These are phyloP conservation scores for Diacronema lutheri DNA, from an alignment of 78 protist species.

Conservation along the genomic window DNA sequence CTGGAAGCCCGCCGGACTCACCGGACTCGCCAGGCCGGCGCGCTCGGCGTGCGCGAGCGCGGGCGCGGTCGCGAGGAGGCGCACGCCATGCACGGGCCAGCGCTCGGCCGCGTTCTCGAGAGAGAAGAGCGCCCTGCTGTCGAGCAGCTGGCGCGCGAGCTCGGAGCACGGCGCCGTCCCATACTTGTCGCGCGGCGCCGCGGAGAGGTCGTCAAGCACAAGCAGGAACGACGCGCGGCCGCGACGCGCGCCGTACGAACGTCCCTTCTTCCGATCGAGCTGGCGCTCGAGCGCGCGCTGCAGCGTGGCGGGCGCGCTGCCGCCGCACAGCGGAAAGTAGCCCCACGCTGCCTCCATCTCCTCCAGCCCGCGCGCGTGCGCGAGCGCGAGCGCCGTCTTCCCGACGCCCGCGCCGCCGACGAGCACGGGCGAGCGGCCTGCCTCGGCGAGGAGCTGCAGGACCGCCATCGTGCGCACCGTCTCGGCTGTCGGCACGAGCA, in stretches of 20 bases:
- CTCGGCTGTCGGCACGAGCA: slow-evolving; percentile 83
- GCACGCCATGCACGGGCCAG: slow-evolving; percentile 48
- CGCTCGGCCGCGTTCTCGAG: slow-evolving; percentile 78
- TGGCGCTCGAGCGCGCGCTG: slow-evolving; percentile 60
- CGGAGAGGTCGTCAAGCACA: slow-evolving; percentile 81
- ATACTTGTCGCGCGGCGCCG: slow-evolving; percentile 83
- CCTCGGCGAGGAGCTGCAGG: neutral
- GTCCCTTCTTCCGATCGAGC: slow-evolving; percentile 73
- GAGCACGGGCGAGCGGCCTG: slow-evolving; percentile 41
- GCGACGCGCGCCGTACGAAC: slow-evolving; percentile 74
- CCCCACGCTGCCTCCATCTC: slow-evolving; percentile 23
- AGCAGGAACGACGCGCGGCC: slow-evolving; percentile 39
- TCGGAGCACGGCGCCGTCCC: slow-evolving; percentile 79
- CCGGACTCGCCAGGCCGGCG: too few relatives aligned
- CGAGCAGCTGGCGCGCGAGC: slow-evolving; percentile 77
- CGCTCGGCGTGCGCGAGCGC: too few relatives aligned
- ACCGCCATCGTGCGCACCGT: slow-evolving; percentile 42
- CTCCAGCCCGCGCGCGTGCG: slow-evolving; percentile 11
- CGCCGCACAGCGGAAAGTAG: slow-evolving; percentile 63
- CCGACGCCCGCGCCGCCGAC: slow-evolving; percentile 84
- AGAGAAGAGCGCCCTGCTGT: slow-evolving; percentile 57
- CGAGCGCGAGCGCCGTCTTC: slow-evolving; percentile 66
- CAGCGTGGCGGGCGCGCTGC: slow-evolving; percentile 63
- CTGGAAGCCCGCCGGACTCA: too few relatives aligned
- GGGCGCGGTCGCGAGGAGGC: slow-evolving; percentile 69